Evolutionary conservation across 257 asterid species (phyloP), one percentile per base, ranked within the genome.

Genomic region (Nicotiana otophora): DNA sequence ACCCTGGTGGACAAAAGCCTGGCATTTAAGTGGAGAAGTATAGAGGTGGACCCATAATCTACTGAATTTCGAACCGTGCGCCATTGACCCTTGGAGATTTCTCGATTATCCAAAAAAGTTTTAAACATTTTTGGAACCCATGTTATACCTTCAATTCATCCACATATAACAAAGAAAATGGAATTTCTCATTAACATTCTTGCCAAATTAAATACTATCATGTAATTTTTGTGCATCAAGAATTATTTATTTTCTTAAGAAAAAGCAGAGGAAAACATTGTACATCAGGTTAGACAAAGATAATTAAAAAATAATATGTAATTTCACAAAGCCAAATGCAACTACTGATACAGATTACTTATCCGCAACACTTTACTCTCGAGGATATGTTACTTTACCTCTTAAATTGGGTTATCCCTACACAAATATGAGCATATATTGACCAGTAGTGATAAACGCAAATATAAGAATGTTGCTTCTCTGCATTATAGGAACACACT

Each of bases 151-250:
- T 46, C 14, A 48, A 30, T 15, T 17, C 62, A 74, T 74, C 62
- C 42, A 74, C 62, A 74, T 26, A 74, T 48, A 19, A 74, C 42
- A 48, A 48, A 48, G 9, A 74, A 60, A 74, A 26, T 26, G 10
- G 42, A 74, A 74, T 12, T 10, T 48, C 80, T 48, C 23, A 48
- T 48, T 74, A 48, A 74, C 26, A 74, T 26, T 48, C 4, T 23
- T 74, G 51, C 39, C 62, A 74, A 48, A 23, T 26, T 48, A 48
- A 14, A 74, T 26, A 31, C 34, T 31, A 74, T 26, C 62, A 48
- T 26, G 80, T 74, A 72, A 8, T 74, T 53, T 74, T 53, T 48
- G 39, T 26, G 23, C 80, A 74, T 23, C 62, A 74, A 74, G 80
- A 74, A 42, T 74, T 26, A 26, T 48, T 48, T 51, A 26, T 7